Conservation (phyloP, 2,329 filamentous ascomycete genomes). For the Pezicula carpinea region DNA sequence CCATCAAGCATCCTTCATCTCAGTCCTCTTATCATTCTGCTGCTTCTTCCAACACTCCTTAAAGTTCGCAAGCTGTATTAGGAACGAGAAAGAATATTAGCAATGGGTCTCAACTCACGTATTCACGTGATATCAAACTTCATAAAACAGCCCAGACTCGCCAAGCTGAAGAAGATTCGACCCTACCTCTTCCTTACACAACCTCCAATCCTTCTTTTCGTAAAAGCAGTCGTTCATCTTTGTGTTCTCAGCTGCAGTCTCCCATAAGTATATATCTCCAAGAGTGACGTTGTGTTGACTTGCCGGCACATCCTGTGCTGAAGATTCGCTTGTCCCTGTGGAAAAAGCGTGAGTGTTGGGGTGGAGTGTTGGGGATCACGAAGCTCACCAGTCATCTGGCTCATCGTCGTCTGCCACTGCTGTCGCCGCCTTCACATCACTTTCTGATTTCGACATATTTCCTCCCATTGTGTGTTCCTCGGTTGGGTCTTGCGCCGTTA, state of each 20-base stretch:
- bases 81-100: neutral
- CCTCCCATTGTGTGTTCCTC: neutral
- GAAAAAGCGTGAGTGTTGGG: constrained; percentile 14
- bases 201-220: constrained; percentile 93
- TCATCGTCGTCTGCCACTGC: constrained; percentile 69
- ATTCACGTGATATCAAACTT: constrained; percentile 20
- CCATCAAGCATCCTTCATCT: constrained; percentile 60
- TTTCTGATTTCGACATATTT: constrained; percentile 26
- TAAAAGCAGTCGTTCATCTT: constrained; percentile 95
- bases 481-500: constrained; percentile 10
- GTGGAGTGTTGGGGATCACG: constrained; percentile 8
- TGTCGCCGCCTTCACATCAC: constrained; percentile 23
- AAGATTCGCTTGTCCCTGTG: constrained; percentile 94
- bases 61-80: constrained; percentile 79
- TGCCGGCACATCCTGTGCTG: constrained; percentile 90
- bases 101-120: constrained; percentile 9
- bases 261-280: constrained; percentile 4
- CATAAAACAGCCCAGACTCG: constrained; percentile 10
- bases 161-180: constrained; percentile 11
- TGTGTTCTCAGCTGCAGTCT: constrained; percentile 68
- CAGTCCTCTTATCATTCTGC: constrained; percentile 80
- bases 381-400: constrained; percentile 81
- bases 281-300: constrained; percentile 19
- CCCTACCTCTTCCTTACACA: constrained; percentile 81
- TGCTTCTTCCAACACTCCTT: constrained; percentile 87